Base-by-base conservation (phyloP, 495 filamentous ascomycete genomes). In the Penicillium robsamsonii region DNA sequence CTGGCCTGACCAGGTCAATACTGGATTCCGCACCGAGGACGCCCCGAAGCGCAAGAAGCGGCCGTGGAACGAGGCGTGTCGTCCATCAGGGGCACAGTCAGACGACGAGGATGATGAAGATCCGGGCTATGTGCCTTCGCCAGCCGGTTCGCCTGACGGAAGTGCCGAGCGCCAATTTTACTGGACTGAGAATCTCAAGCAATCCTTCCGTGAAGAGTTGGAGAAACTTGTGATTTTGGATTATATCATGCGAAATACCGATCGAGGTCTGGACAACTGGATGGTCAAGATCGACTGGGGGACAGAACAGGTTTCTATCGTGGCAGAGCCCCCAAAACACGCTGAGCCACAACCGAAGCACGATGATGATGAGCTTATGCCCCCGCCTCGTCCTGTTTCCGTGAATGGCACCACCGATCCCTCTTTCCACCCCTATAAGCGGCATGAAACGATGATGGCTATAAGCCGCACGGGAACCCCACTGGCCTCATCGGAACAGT, bases 191-290 rank as follows among this genome's bases (percentile, higher is more conserved):
- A 70, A 80, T 15, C 67, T 97, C 20, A 94, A 97, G 65, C 91
- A 96, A 71, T 85, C 88, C 1, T 97, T 99, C 72, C 79, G 94
- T 9, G 95, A 97, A 65, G 88, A 97, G 72, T 78, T 99, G 35
- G 94, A 99, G 72, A 99, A 97, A 72, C 78, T 99, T 11, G 94
- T 99, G 12, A 95, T 99, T 62, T 68, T 99, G 64, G 94, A 99
- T 72, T 99, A 99, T 62, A 96, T 99, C 48, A 99, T 99, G 94
- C 85, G 94, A 22, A 99, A 99, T 66, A 99, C 94, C 4, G 94
- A 99, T 69, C 82, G 94, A 72, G 94, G 94, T 11, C 75, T 97
- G 57, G 94, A 99, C 70, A 99, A 99, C 57, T 99, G 94, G 94
- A 99, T 99, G 94, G 91, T 99, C 62, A 93, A 88, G 65, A 89